Evolutionary conservation across 805 yeast genomes (phyloP).

Genomic region (Candida qinlingensis): DNA sequence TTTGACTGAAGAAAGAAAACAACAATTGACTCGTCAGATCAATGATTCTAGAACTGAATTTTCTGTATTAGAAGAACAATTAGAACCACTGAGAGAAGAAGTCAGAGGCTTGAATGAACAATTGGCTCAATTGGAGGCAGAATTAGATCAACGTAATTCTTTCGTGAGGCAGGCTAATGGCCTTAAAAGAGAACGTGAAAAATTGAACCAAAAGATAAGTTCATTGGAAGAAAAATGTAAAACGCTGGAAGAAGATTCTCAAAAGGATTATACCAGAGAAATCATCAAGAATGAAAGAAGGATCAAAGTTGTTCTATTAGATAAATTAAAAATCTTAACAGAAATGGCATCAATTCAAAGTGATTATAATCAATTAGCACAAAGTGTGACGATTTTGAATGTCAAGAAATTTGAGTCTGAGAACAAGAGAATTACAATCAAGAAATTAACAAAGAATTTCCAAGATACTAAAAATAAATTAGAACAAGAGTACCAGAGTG

Average conservation of each 20-base stretch:
- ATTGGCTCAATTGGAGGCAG: neutral
- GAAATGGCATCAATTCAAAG: conserved; percentile 19
- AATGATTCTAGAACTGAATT: conserved; percentile 12
- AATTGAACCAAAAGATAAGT: conserved; percentile 23
- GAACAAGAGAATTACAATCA: conserved; percentile 32
- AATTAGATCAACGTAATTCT: neutral
- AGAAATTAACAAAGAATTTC: conserved; percentile 26
- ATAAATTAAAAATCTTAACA: conserved; percentile 23
- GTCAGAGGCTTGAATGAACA: neutral
- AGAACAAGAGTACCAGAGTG: conserved; percentile 23
- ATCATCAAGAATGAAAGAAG: conserved; percentile 8
- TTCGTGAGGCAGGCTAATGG: conserved; percentile 9
- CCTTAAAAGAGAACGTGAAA: conserved; percentile 16
- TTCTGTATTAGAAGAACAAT: conserved; percentile 8
- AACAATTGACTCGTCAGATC: conserved; percentile 8
- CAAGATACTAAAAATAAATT: conserved; percentile 25
- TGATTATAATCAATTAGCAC: conserved; percentile 23
- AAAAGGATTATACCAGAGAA: conserved; percentile 32
- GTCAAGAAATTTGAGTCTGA: conserved; percentile 33
- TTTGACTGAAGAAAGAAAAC: conserved; percentile 17
- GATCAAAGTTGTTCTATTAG: conserved; percentile 17
- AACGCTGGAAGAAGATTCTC: conserved; percentile 32
- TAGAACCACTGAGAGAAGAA: conserved; percentile 5
- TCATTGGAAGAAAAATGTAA: conserved; percentile 28
- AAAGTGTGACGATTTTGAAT: conserved; percentile 23